Evolutionary conservation across 2,329 filamentous ascomycete genomes (phyloP).

Genomic region (Fusarium multiceps): DNA sequence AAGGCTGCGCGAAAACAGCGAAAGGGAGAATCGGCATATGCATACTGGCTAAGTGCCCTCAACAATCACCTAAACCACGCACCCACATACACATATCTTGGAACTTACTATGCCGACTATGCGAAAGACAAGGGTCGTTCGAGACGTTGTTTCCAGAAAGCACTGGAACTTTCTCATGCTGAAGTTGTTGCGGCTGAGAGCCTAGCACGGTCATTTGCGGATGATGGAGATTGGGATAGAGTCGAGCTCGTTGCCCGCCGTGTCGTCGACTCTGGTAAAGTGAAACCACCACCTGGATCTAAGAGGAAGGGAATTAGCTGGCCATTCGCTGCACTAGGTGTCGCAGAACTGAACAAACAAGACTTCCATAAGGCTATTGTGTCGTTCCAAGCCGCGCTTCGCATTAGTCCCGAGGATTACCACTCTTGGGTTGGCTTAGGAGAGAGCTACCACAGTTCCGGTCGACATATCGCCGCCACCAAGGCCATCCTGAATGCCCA

Average conservation of each 20-base stretch:
- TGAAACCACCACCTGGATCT: constrained; percentile 88
- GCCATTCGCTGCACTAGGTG: constrained; percentile 93
- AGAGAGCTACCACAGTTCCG: constrained; percentile 97
- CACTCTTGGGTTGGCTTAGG: constrained; percentile 96
- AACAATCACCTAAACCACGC: constrained; percentile 90
- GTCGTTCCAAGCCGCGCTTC: constrained; percentile 89
- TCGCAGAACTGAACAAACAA: constrained; percentile 94
- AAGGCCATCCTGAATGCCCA: constrained; percentile 91
- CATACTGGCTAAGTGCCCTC: constrained; percentile 83
- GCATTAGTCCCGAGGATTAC: constrained; percentile 87
- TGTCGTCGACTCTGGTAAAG: constrained; percentile 93
- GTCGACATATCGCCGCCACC: constrained; percentile 91
- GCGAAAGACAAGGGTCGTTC: constrained; percentile 87
- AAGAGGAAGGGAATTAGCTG: constrained; percentile 94
- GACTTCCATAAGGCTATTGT: constrained; percentile 90
- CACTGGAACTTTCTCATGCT: constrained; percentile 88
- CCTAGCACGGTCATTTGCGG: constrained; percentile 85
- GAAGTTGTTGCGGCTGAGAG: constrained; percentile 90
- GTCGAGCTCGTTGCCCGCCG: constrained; percentile 93
- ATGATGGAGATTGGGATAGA: constrained; percentile 93
- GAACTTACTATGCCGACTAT: constrained; percentile 92
- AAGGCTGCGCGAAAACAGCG: constrained; percentile 81
- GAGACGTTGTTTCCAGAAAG: constrained; percentile 94
- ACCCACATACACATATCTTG: constrained; percentile 90
- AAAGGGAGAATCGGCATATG: constrained; percentile 76